These are phyloP conservation scores for Boletus barrowsii DNA, from an alignment of 768 basidiomycete genomes.

Conservation along the genomic window DNA sequence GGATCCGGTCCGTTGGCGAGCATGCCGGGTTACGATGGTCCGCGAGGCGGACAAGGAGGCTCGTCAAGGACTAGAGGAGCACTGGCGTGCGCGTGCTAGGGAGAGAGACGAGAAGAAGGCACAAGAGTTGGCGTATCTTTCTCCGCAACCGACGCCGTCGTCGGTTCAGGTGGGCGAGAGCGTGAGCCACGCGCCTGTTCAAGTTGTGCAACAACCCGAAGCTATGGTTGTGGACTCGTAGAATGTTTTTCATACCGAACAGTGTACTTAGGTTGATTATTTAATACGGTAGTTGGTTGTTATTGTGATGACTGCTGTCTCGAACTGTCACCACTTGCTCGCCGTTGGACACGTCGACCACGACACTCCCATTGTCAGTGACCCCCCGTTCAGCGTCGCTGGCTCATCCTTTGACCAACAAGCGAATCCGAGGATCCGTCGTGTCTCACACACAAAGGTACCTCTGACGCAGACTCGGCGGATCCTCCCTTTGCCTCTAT, in stretches of 20 bases:
- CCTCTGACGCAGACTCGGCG: constrained; percentile 49
- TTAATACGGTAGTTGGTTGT: constrained; percentile 12
- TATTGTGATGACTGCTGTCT: constrained; percentile 17
- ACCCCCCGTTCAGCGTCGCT: constrained; percentile 1
- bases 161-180: neutral
- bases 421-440: constrained; percentile 44
- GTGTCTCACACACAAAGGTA: constrained; percentile 41
- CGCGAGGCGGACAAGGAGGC: constrained; percentile 58
- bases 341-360: constrained; percentile 13
- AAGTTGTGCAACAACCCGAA: neutral
- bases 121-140: constrained; percentile 14
- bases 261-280: neutral
- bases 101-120: constrained; percentile 27
- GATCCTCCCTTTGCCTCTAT: constrained; percentile 39
- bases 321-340: constrained; percentile 9
- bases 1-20: constrained; percentile 61
- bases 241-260: too few species aligned
- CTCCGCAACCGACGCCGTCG: constrained; percentile 6
- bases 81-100: constrained; percentile 33
- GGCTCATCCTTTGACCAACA: neutral
- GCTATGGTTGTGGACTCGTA: constrained; percentile 22
- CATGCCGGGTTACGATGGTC: constrained; percentile 52
- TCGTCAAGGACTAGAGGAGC: constrained; percentile 38
- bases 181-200: neutral
- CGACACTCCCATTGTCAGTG: neutral